Percentiles rank a stretch among this genome's conserved stretches.
These are phyloP conservation scores for Pseudogymnoascus sp. DNA, from an alignment of 2,329 filamentous ascomycete species.

Conservation along the genomic window DNA sequence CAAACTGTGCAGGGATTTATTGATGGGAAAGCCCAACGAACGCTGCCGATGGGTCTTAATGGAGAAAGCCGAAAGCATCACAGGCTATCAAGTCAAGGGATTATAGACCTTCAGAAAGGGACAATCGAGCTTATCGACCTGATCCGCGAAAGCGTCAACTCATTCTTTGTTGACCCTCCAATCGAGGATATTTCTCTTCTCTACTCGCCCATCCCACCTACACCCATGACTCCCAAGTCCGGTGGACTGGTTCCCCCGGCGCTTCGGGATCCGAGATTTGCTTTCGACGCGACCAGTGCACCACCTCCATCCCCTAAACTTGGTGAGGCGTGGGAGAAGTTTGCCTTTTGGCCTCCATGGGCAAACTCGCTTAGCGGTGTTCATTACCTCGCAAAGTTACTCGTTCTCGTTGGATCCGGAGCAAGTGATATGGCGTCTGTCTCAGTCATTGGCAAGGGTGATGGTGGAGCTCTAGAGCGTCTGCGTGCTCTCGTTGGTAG, in stretches of 20 bases:
- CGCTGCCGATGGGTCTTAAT: conserved; percentile 72
- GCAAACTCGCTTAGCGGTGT: conserved; percentile 90
- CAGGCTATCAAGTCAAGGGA: conserved; percentile 62
- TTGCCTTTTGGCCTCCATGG: conserved; percentile 93
- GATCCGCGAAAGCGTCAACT: conserved; percentile 68
- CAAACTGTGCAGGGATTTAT: conserved; percentile 86
- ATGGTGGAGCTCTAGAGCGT: conserved; percentile 56
- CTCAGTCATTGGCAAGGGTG: conserved; percentile 51
- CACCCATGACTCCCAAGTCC: conserved; percentile 59
- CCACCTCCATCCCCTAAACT: conserved; percentile 69
- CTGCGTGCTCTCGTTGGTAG: conserved; percentile 68
- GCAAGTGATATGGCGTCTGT: conserved; percentile 79
- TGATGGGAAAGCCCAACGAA: conserved; percentile 72
- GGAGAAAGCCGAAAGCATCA: conserved; percentile 77
- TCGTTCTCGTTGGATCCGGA: conserved; percentile 76
- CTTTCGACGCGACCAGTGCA: conserved; percentile 68
- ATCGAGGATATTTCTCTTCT: conserved; percentile 84
- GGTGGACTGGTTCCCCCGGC: conserved; percentile 46
- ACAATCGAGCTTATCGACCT: conserved; percentile 75
- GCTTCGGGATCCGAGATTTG: conserved; percentile 65
- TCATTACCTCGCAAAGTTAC: conserved; percentile 75
- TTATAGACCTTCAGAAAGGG: conserved; percentile 66
- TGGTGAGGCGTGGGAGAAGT: conserved; percentile 84
- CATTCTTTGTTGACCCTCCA: conserved; percentile 81
- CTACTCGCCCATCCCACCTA: conserved; percentile 69